These are phyloP conservation scores for Penicillium tannophilum DNA, from an alignment of 495 filamentous ascomycete genomes.

Conservation along the genomic window DNA sequence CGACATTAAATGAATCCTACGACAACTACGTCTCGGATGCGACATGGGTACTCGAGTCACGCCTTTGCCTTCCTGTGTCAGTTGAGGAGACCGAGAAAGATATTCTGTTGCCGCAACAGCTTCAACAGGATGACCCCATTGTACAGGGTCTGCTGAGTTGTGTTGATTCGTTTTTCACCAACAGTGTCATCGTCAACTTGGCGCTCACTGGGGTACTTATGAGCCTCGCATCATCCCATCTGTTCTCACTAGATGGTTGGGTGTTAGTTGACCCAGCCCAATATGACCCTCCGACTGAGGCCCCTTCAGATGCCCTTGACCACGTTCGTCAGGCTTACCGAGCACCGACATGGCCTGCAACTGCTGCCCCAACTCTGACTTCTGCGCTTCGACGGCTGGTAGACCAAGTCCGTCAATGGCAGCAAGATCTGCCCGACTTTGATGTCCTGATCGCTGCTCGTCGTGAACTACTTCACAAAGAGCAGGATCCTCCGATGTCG, in stretches of 20 bases:
- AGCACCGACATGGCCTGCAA: conserved; percentile 41
- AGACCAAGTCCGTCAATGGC: conserved; percentile 64
- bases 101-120: conserved; percentile 34
- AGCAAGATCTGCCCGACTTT: conserved; percentile 71
- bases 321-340: conserved; percentile 34
- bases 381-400: conserved; percentile 53
- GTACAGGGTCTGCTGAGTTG: conserved; percentile 69
- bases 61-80: conserved; percentile 45
- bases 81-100: conserved; percentile 30
- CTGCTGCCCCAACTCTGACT: conserved; percentile 44
- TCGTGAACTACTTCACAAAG: conserved; percentile 48
- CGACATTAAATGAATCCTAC: conserved; percentile 76
- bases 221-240: conserved; percentile 79
- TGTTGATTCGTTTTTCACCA: conserved; percentile 79
- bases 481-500: conserved; percentile 27
- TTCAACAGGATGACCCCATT: conserved; percentile 74
- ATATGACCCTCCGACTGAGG: conserved; percentile 27
- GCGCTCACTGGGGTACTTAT: conserved; percentile 80
- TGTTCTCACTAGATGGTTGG: conserved; percentile 85
- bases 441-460: conserved; percentile 75
- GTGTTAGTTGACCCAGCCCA: conserved; percentile 70
- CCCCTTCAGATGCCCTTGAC: conserved; percentile 22
- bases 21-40: conserved; percentile 82
- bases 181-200: conserved; percentile 87
- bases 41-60: conserved; percentile 74